A percentile compares a stretch with the other conserved stretches of the same genome.
Evolutionary conservation across 208 protist genomes (phyloP).

Genomic region (Trypanosoma lewisi): DNA sequence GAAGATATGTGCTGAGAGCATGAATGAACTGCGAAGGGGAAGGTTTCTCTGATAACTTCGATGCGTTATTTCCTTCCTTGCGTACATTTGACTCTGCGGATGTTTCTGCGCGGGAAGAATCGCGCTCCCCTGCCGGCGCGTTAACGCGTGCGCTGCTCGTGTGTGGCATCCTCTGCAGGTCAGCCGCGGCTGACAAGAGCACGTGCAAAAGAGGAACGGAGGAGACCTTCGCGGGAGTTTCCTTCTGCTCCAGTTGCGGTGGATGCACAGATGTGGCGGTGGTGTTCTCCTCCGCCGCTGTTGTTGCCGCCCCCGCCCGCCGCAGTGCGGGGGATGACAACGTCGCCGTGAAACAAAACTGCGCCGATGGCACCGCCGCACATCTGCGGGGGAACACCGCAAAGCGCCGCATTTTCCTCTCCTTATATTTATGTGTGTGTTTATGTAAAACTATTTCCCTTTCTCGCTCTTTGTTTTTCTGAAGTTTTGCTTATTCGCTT

Average conservation of each 20-base stretch:
- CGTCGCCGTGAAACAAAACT: background rate
- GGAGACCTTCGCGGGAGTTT: background rate
- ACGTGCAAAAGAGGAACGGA: background rate
- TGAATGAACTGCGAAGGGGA: conserved; percentile 7
- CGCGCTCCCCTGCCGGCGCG: background rate
- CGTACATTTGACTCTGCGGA: background rate
- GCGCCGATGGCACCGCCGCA: background rate
- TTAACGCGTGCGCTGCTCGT: background rate
- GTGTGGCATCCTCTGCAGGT: background rate
- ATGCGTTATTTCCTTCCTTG: background rate
- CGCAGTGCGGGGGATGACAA: background rate
- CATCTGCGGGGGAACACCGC: background rate
- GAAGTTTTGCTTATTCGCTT: background rate
- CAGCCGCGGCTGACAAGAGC: background rate
- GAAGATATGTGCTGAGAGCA: conserved; percentile 16
- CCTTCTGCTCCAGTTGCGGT: background rate
- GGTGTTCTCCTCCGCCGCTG: no score
- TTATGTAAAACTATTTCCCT: background rate
- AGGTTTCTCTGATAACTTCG: background rate
- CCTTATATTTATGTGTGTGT: background rate
- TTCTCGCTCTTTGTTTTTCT: background rate
- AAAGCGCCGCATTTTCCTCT: conserved; percentile 7
- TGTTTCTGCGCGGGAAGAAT: background rate
- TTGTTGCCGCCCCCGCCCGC: background rate
- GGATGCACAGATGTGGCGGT: background rate